These are phyloP conservation scores for Sungouiozyma intestinalis DNA, from an alignment of 805 yeast genomes.

Conservation along the genomic window DNA sequence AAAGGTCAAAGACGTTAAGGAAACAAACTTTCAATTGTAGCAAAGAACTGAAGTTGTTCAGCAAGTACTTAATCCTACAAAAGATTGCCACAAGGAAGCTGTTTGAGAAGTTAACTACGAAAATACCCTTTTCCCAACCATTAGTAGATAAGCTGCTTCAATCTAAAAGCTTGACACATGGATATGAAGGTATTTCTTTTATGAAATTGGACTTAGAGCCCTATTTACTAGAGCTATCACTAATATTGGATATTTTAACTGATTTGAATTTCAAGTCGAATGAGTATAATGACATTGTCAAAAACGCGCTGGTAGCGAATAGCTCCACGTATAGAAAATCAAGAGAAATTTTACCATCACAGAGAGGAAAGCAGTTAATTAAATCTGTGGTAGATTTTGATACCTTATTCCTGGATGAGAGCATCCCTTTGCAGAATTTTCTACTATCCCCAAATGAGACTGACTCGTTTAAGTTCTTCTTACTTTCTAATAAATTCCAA, in stretches of 20 bases:
- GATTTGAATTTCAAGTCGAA: conserved; percentile 8
- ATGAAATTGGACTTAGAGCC: conserved; percentile 39
- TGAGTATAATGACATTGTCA: neutral
- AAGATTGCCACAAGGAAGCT: conserved; percentile 52
- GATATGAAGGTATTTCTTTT: conserved; percentile 37
- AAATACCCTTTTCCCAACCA: conserved; percentile 14
- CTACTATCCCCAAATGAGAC: conserved; percentile 35
- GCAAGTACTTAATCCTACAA: conserved; percentile 48
- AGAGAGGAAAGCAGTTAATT: neutral
- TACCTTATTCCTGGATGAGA: conserved; percentile 28
- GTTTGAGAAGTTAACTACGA: conserved; percentile 38
- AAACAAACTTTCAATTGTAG: conserved; percentile 18
- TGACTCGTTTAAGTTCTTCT: conserved; percentile 32
- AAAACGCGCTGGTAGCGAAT: neutral
- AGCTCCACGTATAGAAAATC: neutral
- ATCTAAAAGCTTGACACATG: conserved; percentile 12
- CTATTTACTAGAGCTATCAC: conserved; percentile 38
- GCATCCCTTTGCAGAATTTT: conserved; percentile 27
- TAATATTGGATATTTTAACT: conserved; percentile 32
- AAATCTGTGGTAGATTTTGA: conserved; percentile 28
- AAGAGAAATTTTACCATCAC: neutral
- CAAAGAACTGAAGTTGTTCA: conserved; percentile 38
- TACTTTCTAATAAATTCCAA: conserved; percentile 27
- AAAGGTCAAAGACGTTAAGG: conserved; percentile 11
- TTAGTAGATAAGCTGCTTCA: conserved; percentile 7